phyloP scores from a whole-genome alignment of 345 rosid species.

The Lepidium didymum region DNA sequence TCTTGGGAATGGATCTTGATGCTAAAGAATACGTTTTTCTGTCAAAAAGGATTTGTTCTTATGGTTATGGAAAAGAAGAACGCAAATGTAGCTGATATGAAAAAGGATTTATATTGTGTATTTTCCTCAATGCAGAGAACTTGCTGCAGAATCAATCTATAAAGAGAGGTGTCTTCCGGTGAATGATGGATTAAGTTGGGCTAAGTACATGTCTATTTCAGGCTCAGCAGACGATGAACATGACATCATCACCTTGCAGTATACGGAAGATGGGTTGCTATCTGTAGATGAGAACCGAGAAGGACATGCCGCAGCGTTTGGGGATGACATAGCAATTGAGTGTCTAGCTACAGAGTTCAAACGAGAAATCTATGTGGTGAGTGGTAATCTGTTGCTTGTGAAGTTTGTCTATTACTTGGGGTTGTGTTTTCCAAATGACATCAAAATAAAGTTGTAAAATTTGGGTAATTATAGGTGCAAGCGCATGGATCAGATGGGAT shows the following conservation, averaged over 20 bases:
- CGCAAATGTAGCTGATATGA: not conserved
- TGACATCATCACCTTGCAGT: constrained; percentile 83
- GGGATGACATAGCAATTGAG: constrained; percentile 97
- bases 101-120: not conserved
- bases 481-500: constrained; percentile 98
- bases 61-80: not conserved
- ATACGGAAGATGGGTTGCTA: constrained; percentile 89
- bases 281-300: constrained; percentile 79
- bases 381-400: not conserved
- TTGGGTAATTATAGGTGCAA: constrained; percentile 52
- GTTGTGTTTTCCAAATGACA: not conserved
- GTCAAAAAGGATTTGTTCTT: too few relatives aligned
- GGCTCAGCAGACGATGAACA: constrained; percentile 88
- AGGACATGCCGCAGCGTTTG: constrained; percentile 92
- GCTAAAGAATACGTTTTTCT: not conserved
- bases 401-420: not conserved
- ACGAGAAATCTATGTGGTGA: constrained; percentile 86
- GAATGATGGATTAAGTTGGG: constrained; percentile 83
- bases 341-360: constrained; percentile 95
- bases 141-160: constrained; percentile 88
- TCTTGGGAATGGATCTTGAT: not conserved
- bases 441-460: not conserved
- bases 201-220: constrained; percentile 89
- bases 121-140: constrained; percentile 56
- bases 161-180: constrained; percentile 85